Evolutionary conservation across 2,329 filamentous ascomycete species (phyloP), one percentile per base, ranked within the genome.

Genomic region (Penicillium sp.): DNA sequence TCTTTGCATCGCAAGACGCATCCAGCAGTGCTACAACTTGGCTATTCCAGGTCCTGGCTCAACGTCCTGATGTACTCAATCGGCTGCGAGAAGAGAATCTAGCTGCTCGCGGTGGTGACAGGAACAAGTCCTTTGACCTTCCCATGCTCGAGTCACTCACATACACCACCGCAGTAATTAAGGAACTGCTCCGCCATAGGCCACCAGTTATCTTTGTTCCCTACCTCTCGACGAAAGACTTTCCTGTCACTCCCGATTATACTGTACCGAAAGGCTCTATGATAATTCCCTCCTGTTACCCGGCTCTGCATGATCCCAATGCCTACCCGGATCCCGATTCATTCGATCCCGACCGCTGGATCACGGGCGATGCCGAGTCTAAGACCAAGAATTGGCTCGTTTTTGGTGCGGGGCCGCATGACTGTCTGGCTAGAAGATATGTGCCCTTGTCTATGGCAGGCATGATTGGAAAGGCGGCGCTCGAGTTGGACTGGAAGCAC

Each of bases 181-280:
- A 81, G 54, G 80, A 82, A 55, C 69, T 80, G 1, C 77, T 82
- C 12, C 79, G 80, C 29, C 68, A 80, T 57, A 63, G 79, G 0
- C 80, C 80, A 1, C 80, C 80, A 0, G 80, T 82, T 34, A 82
- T 82, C 46, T 79, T 82, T 48, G 79, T 82, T 0, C 80, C 80
- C 0, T 82, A 82, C 34, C 68, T 78, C 1, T 75, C 78, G 0
- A 79, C 72, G 0, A 78, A 76, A 48, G 55, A 65, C 10, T 82
- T 82, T 46, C 24, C 39, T 3, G 39, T 42, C 15, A 42, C 24
- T 2, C 12, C 74, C 0, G 58, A 64, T 7, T 82, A 82, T 51
- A 82, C 78, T 0, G 76, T 78, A 0, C 77, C 78, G 0, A 80
- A 78, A 53, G 79, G 77, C 1, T 68, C 77, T 7, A 76, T 81